Base-by-base conservation (phyloP, 148 eudicot genomes). In the Tetragonia tetragonoides region DNA sequence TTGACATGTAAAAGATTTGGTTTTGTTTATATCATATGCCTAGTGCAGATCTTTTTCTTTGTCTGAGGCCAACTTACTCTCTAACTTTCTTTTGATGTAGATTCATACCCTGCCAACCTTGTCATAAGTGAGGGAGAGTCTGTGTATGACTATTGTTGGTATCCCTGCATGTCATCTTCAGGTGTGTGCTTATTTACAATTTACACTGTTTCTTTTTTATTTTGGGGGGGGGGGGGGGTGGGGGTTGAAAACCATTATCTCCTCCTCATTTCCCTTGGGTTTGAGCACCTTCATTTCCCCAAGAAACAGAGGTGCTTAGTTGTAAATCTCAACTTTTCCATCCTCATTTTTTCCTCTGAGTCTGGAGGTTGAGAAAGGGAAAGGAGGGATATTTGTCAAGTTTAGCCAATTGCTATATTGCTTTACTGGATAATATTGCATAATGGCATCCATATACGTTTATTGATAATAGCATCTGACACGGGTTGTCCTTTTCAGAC, bases 111-210 rank as follows among this genome's bases (percentile, higher is more conserved):
- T 77, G 87, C 99, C 77, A 86, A 79, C 76, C 82, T 88, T 80
- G 88, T 87, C 75, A 60, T 93, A 74, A 88, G 75, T 21, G 99
- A 90, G 83, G 99, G 99, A 70, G 99, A 95, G 83, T 82, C 99
- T 66, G 86, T 93, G n/a, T 95, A 95, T 85, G 99, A 95, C 81
- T 93, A 81, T 80, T 93, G 97, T 84, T 95, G 99, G 99, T 95
- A 95, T 76, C 99, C 99, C 2, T 83, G 78, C 86, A 95, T 95
- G 99, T 91, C 95, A 74, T 86, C 92, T 86, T 90, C 97, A 86
- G 97, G 99, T 95, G 75, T 75, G 74, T 74, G 64, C 47, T 74
- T 57, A 59, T 12, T n/a, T 40, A 12, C 57, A 39, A 44, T 6
- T 14, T 23, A 53, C n/a, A 7, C 20, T 8, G 11, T 70, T 21